These are phyloP conservation scores for Triticum monococcum DNA, from an alignment of 176 grass and related monocot genomes.

Conservation along the genomic window DNA sequence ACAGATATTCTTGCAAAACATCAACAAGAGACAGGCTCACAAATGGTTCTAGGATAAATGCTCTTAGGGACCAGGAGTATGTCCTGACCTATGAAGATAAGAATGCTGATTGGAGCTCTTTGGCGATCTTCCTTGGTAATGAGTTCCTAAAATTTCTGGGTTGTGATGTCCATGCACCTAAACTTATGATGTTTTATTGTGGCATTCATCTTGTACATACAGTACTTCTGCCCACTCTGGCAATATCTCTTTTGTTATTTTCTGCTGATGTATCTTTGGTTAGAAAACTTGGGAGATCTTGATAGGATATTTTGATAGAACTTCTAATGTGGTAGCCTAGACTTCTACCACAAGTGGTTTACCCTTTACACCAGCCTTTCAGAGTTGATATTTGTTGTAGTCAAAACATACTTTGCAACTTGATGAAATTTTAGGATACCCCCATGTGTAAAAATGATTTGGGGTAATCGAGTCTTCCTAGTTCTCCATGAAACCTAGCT, in stretches of 20 bases:
- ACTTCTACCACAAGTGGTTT: not conserved
- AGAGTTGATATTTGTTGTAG: not conserved
- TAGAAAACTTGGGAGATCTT: too few species aligned
- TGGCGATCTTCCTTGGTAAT: conserved; percentile 70
- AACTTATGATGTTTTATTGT: not conserved
- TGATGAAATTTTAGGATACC: not conserved
- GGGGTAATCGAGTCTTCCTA: not conserved
- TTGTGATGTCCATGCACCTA: not conserved
- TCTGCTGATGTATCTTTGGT: not conserved
- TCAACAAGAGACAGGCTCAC: conserved; percentile 31
- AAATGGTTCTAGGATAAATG: too few species aligned
- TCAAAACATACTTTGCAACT: not conserved
- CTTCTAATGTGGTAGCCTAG: not conserved
- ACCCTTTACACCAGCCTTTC: not conserved
- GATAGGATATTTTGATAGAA: not conserved
- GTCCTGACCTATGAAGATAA: conserved; percentile 67
- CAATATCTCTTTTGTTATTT: too few species aligned
- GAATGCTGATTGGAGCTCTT: conserved; percentile 75
- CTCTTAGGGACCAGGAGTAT: not conserved
- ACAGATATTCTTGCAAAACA: conserved; percentile 25
- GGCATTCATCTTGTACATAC: not conserved
- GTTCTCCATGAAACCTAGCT: not conserved
- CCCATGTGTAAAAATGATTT: not conserved
- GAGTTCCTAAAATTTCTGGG: conserved; percentile 27
- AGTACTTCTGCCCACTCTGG: not conserved